Base-by-base conservation (phyloP, 2,329 filamentous ascomycete species). In the Talaromyces sp. region DNA sequence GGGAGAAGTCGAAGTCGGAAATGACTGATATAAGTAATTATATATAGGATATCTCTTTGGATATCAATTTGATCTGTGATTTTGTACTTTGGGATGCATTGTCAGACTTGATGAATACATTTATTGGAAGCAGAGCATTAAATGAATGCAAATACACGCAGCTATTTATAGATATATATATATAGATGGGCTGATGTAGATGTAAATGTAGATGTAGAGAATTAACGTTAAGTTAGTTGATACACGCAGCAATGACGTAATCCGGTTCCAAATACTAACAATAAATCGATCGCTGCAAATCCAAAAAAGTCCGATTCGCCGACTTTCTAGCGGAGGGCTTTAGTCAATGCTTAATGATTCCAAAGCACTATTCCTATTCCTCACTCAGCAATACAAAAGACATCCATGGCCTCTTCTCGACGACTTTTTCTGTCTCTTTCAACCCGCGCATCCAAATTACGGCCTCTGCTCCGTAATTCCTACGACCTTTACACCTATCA, bases 1-100 rank as follows among this genome's bases (percentile, higher is more conserved):
- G 93, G 93, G 0, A 71, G 55, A 51, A 55, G 55, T 24, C 59
- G 55, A 51, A 55, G 55, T 24, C 59, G 59, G 19, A 19, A 19
- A 19, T 50, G 19, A 50, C 19, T 50, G 24, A 21, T 26, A 26
- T 26, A 19, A 4, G 19, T 49, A 21, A 8, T 11, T 1, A 7
- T 9, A 24, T 38, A 38, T 11, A 31, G 9, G 6, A 9, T 31
- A 31, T 31, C 9, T 13, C 19, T 13, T 50, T 24, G 43, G 43
- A 50, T 50, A 8, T 38, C 31, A 32, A 14, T 13, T 46, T 46
- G 43, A 50, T 50, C 43, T 24, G 43, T 49, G 43, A 19, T 49
- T 11, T 46, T 49, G 41, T 46, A 19, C 43, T 49, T 35, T n/a
- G 26, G 35, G 35, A 3, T 38, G 3, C 3, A 38, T 38, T n/a